Base-by-base conservation (phyloP, 1,284 basidiomycete genomes). In the Rhodotorula sp. region DNA sequence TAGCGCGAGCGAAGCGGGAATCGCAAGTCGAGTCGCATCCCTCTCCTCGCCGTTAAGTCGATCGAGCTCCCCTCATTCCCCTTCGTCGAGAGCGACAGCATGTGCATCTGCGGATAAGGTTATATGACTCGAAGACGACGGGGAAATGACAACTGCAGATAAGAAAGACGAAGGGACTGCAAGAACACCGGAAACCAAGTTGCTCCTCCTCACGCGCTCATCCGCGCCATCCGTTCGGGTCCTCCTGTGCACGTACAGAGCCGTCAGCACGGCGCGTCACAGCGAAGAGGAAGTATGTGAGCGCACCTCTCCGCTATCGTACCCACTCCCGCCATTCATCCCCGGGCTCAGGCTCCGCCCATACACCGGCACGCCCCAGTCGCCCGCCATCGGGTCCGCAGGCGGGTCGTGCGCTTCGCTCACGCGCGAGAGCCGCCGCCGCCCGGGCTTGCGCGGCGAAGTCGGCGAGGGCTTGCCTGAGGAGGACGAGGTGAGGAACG, bases 301-400 rank as follows among this genome's bases (percentile, higher is more conserved):
- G 32, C 63, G 44, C 61, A 62, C 72, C 61, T 70, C 72, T 6
- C 60, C 72, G 27, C 68, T 70, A 17, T 73, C 74, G 41, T 75
- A 72, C 34, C 58, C 74, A 6, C 59, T 64, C 5, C 71, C 58
- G 10, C 69, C 74, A 36, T 68, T 70, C 65, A 72, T 55, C 25
- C 54, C 70, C 22, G 73, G 67, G 2, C 50, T 57, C 32, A 75
- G 37, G 5, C 50, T 54, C 27, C 64, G 25, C 10, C 69, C 69
- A 34, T 66, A 71, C 3, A 48, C 59, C 19, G 71, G 71, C 21
- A 39, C 66, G n/a, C 61, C 59, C 75, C 72, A 76, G 44, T 76
- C 75, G 4, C 75, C 75, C 17, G 72, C 70, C 75, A 76, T 74
- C 15, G 70, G 70, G 44, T 76, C 74, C 15, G 63, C 50, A 50